Base-by-base conservation (phyloP, 2,329 filamentous ascomycete species). In the Colletotrichum gloeosporioides region DNA sequence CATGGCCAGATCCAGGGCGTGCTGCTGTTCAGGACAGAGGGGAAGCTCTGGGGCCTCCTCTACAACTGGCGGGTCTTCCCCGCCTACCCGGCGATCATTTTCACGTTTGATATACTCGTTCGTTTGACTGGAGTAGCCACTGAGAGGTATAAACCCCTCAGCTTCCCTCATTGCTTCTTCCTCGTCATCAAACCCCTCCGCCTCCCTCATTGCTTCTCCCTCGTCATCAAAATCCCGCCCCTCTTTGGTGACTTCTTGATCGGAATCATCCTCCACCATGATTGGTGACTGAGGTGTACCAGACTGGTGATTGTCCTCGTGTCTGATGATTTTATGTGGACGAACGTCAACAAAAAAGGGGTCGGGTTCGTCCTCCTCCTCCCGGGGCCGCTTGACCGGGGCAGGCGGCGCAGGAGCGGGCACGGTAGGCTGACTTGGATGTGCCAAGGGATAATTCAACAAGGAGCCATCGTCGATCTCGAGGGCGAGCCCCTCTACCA, bases 1-100 rank as follows among this genome's bases (percentile, higher is more conserved):
- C 9, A 69, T 22, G 10, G 66, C 49, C 25, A 69, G 66, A n/a
- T 69, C 15, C 9, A 69, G 31, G 5, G 49, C 49, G 9, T 59
- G 49, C n/a, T 69, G 22, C 31, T 69, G 31, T 29, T 69, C 66
- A 16, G 22, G 31, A 13, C 39, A 66, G 15, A 66, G 64, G 9
- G 64, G 39, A 22, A n/a, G 12, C 34, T 63, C 61, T 22, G 22
- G 62, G 12, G 55, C 8, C 25, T 16, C 55, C 55, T 59, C 55
- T 29, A 9, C 55, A 8, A 59, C 13, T 10, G 22, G 8, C 25
- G 22, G 55, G 22, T 6, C 55, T 59, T 59, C 55, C 15, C 15
- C 55, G 27, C 27, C 55, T 29, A 6, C n/a, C n/a, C 16, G 44
- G 44, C 44, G 44, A 53, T 53, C 44, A 53, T 53, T 53, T 8